phyloP scores from a whole-genome alignment of 805 yeast species.

The Ogataea methylovora region DNA sequence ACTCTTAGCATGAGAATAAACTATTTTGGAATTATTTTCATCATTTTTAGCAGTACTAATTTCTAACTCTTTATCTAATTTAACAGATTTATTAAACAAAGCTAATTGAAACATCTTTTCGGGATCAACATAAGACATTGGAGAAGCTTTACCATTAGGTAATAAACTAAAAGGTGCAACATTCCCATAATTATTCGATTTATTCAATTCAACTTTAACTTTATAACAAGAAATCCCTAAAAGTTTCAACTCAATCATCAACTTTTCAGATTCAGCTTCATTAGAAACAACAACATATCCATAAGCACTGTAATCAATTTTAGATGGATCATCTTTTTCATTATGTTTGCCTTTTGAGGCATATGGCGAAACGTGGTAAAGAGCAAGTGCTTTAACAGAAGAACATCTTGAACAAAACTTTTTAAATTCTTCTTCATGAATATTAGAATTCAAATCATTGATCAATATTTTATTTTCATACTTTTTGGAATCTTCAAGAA shows the following conservation, averaged over 20 bases:
- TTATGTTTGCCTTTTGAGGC: not conserved
- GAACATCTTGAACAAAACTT: slow-evolving; percentile 18
- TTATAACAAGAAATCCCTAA: slow-evolving; percentile 21
- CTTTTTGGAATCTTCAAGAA: not conserved
- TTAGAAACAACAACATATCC: slow-evolving; percentile 23
- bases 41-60: not conserved
- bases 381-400: slow-evolving; percentile 19
- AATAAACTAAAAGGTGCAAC: not conserved
- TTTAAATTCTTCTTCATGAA: slow-evolving; percentile 15
- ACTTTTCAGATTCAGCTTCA: slow-evolving; percentile 16
- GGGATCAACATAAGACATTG: slow-evolving; percentile 21
- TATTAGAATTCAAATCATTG: slow-evolving; percentile 16
- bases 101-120: slow-evolving; percentile 19
- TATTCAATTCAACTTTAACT: slow-evolving; percentile 16
- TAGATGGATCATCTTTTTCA: slow-evolving; percentile 1
- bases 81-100: slow-evolving; percentile 16
- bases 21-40: not conserved
- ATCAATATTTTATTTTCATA: slow-evolving; percentile 15
- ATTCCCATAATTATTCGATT: too few relatives aligned
- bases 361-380: slow-evolving; percentile 14
- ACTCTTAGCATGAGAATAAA: not conserved
- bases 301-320: slow-evolving; percentile 14
- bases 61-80: slow-evolving; percentile 8
- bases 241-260: slow-evolving; percentile 13
- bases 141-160: not conserved